Conservation (phyloP, 495 filamentous ascomycete species). For the Glonium stellatum region DNA sequence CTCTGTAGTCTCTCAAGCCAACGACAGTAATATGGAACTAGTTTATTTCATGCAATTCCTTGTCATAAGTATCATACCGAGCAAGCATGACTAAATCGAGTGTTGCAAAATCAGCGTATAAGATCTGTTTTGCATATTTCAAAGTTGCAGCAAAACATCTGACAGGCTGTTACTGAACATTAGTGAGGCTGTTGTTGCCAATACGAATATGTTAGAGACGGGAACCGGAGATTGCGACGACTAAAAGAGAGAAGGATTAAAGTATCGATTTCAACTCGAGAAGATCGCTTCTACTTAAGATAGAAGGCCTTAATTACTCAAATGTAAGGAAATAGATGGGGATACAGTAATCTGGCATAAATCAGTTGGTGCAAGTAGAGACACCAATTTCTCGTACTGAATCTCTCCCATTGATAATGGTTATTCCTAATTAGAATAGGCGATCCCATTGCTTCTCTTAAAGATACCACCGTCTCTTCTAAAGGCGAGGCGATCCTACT, state of each 20-base stretch:
- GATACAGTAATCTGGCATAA: too few species aligned
- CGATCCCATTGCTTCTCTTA: neutral
- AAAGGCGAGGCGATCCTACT: neutral
- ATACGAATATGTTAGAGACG: neutral
- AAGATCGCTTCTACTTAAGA: too few species aligned
- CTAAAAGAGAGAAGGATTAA: neutral
- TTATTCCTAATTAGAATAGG: neutral
- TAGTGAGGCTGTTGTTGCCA: constrained; percentile 7
- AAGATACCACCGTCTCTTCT: neutral
- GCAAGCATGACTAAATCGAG: constrained; percentile 15
- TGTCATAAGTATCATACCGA: constrained; percentile 20
- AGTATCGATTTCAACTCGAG: neutral
- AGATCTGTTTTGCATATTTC: constrained; percentile 7
- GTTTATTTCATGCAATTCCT: constrained; percentile 30
- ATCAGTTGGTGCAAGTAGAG: too few species aligned
- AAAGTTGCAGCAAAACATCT: constrained; percentile 4
- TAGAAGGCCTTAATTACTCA: too few species aligned
- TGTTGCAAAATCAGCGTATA: constrained; percentile 20
- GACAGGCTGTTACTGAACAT: constrained; percentile 4
- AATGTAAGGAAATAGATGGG: too few species aligned
- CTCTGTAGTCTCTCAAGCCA: constrained; percentile 36
- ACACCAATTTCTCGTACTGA: too few species aligned
- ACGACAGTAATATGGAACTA: constrained; percentile 32
- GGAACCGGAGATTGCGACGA: neutral
- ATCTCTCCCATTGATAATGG: neutral